Base-by-base conservation (phyloP, 2,329 filamentous ascomycete species). In the Alternaria gansuensis region DNA sequence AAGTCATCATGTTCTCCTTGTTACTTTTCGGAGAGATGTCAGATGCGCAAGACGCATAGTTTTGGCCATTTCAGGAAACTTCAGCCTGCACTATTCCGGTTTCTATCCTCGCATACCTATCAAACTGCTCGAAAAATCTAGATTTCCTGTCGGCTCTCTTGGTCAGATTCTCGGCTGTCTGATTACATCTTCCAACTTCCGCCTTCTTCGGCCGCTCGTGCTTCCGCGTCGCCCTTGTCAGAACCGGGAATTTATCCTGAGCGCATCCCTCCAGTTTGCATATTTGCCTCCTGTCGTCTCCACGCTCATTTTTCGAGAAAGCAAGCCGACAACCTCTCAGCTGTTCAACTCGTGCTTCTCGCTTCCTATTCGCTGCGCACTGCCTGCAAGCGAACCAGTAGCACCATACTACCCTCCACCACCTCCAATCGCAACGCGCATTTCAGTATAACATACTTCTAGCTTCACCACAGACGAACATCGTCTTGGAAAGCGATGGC, bases 351-450 rank as follows among this genome's bases (percentile, higher is more conserved):
- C 59, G 40, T 56, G 61, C 29, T 26, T 62, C 41, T 13, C 40
- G 45, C n/a, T 52, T 61, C 48, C 64, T 41, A 75, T 74, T 76
- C 65, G 72, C 70, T 67, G 59, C 56, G 60, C 46, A 49, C 57
- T 57, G 64, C 53, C 45, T 51, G 45, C 61, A 69, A 72, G 66
- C 71, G 67, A 72, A 56, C 67, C 67, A 72, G 63, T 66, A 54
- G 68, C 59, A 63, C 61, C 52, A 33, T 58, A 59, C 68, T 68
- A 69, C 64, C 48, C 37, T 52, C 63, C 52, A 60, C 43, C 60
- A 59, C 51, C 46, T 59, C 51, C 71, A 75, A 70, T 75, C 60
- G 63, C 52, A 64, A 59, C 43, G 54, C 54, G 24, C 56, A 68
- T 70, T 62, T 66, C 71, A 57, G 53, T 62, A 55, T 60, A 54